Conservation (phyloP, 2,329 filamentous ascomycete genomes). For the Trichoderma arundinaceum region DNA sequence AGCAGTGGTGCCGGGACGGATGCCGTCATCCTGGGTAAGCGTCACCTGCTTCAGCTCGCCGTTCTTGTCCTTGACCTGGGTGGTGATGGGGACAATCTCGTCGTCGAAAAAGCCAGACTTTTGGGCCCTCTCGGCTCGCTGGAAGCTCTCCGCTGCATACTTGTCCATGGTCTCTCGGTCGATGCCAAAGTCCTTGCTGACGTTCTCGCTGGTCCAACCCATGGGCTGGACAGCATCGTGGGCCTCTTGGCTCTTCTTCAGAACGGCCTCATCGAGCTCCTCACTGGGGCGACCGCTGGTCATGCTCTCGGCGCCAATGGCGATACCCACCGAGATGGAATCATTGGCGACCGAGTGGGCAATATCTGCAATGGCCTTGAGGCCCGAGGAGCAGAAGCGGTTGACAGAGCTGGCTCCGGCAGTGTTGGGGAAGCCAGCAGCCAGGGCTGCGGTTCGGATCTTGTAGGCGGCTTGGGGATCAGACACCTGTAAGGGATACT, state of each 20-base stretch:
- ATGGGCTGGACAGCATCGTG: conserved; percentile 91
- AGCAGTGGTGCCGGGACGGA: conserved; percentile 85
- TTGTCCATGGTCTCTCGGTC: conserved; percentile 79
- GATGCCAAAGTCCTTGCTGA: conserved; percentile 88
- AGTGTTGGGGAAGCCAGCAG: conserved; percentile 93
- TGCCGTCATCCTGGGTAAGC: conserved; percentile 85
- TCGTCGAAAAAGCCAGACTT: conserved; percentile 91
- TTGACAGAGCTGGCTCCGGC: conserved; percentile 81
- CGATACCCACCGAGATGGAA: conserved; percentile 85
- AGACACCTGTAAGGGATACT: conserved; percentile 63
- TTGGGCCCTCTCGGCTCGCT: conserved; percentile 85
- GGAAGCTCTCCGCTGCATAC: conserved; percentile 86
- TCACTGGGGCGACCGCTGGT: conserved; percentile 69
- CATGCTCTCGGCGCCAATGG: conserved; percentile 91
- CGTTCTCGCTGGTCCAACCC: conserved; percentile 98
- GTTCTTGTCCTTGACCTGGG: conserved; percentile 81
- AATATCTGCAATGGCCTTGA: conserved; percentile 95
- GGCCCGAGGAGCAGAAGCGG: conserved; percentile 95
- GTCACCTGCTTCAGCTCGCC: conserved; percentile 79
- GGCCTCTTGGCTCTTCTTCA: conserved; percentile 74
- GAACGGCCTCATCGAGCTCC: conserved; percentile 79
- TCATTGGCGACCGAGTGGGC: conserved; percentile 83
- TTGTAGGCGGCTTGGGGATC: conserved; percentile 90
- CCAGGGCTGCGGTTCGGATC: conserved; percentile 83
- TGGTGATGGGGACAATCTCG: conserved; percentile 88